Evolutionary conservation across 2,329 filamentous ascomycete genomes (phyloP).

Genomic region (Trichophyton rubrum): DNA sequence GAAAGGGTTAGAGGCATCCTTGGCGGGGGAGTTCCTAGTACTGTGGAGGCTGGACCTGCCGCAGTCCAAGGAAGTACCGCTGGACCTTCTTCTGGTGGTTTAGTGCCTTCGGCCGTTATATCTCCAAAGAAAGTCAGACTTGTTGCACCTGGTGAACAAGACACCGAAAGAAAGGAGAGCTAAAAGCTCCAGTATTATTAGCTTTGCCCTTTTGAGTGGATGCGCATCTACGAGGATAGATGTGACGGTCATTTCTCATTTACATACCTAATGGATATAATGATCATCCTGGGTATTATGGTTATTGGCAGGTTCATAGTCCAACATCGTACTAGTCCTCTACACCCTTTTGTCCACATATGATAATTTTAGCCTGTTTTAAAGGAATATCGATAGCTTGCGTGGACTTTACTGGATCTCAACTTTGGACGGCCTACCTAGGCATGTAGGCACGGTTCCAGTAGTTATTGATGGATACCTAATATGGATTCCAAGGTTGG

Average conservation of each 20-base stretch:
- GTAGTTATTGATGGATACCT: too few relatives aligned
- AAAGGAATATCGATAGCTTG: too few relatives aligned
- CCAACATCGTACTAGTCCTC: too few relatives aligned
- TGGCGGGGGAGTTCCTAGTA: conserved; percentile 16
- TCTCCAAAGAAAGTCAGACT: conserved; percentile 36
- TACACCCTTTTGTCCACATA: too few relatives aligned
- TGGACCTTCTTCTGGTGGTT: conserved; percentile 13
- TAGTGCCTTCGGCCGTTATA: conserved; percentile 23
- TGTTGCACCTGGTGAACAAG: conserved; percentile 33
- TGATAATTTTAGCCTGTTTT: too few relatives aligned
- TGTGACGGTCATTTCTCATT: neutral
- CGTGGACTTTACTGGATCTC: too few relatives aligned
- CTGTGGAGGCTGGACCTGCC: conserved; percentile 8
- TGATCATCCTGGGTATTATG: too few relatives aligned
- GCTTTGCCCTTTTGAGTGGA: neutral
- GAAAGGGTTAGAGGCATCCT: conserved; percentile 36
- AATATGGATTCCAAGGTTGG: too few relatives aligned
- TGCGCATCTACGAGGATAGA: neutral
- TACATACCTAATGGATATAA: neutral
- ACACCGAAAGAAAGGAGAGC: neutral
- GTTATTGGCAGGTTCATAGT: too few relatives aligned
- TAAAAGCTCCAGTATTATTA: neutral
- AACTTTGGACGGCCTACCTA: neutral
- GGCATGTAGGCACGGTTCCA: too few relatives aligned
- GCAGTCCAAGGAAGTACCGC: conserved; percentile 11